Evolutionary conservation across 1,284 basidiomycete species (phyloP).

Genomic region (Malassezia equina): DNA sequence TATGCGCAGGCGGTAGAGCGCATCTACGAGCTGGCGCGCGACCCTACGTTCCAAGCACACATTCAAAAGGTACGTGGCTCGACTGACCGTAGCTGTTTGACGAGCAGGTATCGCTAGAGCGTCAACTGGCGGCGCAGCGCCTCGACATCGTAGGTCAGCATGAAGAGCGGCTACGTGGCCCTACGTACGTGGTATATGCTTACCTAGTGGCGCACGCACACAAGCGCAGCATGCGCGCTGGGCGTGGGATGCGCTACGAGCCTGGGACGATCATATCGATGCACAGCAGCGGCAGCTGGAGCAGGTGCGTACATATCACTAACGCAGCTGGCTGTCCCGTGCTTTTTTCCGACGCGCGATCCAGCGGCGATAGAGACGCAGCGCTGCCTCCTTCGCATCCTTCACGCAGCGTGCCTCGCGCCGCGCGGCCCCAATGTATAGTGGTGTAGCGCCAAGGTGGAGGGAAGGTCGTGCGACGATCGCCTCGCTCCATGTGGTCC

Average conservation of each 20-base stretch:
- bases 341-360: constrained; percentile 12
- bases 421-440: not conserved
- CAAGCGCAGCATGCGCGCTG: constrained; percentile 12
- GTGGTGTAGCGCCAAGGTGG: not conserved
- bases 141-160: not conserved
- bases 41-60: not conserved
- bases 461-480: no score
- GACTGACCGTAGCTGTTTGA: constrained; percentile 1
- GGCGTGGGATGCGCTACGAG: constrained; percentile 16
- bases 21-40: not conserved
- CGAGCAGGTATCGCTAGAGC: constrained; percentile 5
- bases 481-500: not conserved
- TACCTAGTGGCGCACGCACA: constrained; percentile 4
- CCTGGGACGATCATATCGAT: constrained; percentile 4
- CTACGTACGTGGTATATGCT: constrained; percentile 5
- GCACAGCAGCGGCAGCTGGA: constrained; percentile 8
- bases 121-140: not conserved
- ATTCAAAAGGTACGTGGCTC: not conserved
- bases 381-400: not conserved
- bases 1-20: constrained; percentile 3
- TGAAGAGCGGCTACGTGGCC: constrained; percentile 4
- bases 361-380: not conserved
- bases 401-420: not conserved
- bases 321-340: constrained; percentile 10
- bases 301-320: not conserved